phyloP scores from a whole-genome alignment of 2,329 filamentous ascomycete species.

The Aspergillus sp. region DNA sequence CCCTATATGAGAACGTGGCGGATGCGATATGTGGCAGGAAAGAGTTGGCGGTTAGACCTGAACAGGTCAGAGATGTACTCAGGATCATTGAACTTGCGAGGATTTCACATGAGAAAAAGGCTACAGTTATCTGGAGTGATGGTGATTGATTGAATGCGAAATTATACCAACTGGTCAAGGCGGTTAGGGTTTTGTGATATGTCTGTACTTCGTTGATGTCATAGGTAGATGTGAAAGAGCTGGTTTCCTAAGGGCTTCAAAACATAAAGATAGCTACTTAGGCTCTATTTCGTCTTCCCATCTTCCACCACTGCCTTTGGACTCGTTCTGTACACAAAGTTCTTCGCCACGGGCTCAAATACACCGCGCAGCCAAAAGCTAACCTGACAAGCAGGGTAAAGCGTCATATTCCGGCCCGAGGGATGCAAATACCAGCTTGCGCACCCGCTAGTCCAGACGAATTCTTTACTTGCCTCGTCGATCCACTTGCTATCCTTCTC shows the following conservation, averaged over 20 bases:
- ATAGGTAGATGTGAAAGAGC: not conserved
- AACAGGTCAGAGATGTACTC: not conserved
- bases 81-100: conserved; percentile 1
- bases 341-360: conserved; percentile 39
- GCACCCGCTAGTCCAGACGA: conserved; percentile 54
- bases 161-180: not conserved
- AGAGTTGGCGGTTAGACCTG: not conserved
- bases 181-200: not conserved
- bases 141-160: too few species aligned
- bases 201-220: not conserved
- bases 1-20: too few species aligned
- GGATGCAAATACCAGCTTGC: conserved; percentile 54
- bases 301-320: not conserved
- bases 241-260: not conserved
- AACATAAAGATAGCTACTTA: not conserved
- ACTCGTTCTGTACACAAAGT: conserved; percentile 28
- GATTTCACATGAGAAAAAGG: not conserved
- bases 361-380: conserved; percentile 51
- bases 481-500: conserved; percentile 38
- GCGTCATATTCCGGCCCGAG: conserved; percentile 51
- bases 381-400: conserved; percentile 56
- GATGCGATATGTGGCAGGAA: too few species aligned
- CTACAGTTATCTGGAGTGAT: not conserved
- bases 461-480: conserved; percentile 41
- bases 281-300: not conserved